Conservation (phyloP, 345 rosid genomes). For the Syzygium aqueum region DNA sequence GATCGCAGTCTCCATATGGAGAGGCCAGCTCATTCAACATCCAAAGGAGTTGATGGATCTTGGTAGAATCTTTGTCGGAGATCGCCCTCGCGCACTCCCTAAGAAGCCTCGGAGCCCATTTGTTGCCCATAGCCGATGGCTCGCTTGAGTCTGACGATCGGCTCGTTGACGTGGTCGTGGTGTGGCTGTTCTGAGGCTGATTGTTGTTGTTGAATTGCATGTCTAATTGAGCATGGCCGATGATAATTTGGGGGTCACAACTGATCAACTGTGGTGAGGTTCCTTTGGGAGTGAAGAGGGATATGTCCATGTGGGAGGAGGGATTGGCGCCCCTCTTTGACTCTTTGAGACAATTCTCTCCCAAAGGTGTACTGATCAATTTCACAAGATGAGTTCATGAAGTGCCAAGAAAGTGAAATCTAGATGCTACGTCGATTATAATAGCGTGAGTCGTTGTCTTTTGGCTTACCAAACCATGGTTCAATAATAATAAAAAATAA, state of each 20-base stretch:
- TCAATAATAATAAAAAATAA: background rate
- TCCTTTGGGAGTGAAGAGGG: slow-evolving; percentile 4
- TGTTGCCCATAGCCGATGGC: slow-evolving; percentile 9
- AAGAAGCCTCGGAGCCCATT: slow-evolving; percentile 59
- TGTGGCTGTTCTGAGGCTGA: slow-evolving; percentile 22
- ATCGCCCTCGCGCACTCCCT: slow-evolving; percentile 65
- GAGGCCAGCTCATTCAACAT: slow-evolving; percentile 71
- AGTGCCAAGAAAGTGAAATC: background rate
- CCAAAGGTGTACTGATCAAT: background rate
- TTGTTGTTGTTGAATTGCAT: slow-evolving; percentile 6
- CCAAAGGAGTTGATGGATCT: slow-evolving; percentile 66
- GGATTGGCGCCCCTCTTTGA: background rate
- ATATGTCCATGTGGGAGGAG: slow-evolving; percentile 1
- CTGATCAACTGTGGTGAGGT: background rate
- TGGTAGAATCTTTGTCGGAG: slow-evolving; percentile 53
- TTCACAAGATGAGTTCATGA: background rate
- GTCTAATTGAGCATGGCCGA: slow-evolving; percentile 1
- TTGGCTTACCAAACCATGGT: background rate
- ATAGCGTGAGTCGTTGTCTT: slow-evolving; percentile 3
- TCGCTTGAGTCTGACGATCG: slow-evolving; percentile 42
- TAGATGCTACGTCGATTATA: background rate
- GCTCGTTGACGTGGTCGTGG: slow-evolving; percentile 24
- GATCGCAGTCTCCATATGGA: slow-evolving; percentile 72
- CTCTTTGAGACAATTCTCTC: background rate
- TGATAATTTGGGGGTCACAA: background rate